Conservation (phyloP, 2,329 filamentous ascomycete species). For the Aspergillus bombycis region DNA sequence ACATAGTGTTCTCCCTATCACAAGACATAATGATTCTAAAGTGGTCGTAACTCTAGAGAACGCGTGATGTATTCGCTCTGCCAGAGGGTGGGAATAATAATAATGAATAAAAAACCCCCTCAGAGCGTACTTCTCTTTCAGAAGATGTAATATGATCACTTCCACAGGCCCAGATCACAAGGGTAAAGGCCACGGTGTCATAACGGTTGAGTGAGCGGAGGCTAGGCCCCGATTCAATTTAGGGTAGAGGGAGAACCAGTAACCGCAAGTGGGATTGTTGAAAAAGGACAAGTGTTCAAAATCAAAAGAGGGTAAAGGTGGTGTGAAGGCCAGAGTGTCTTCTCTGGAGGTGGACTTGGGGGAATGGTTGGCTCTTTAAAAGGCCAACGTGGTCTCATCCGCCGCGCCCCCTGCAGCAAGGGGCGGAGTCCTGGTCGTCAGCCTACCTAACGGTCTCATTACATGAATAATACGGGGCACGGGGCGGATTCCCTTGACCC, state of each 20-base stretch:
- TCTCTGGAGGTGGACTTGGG: constrained; percentile 12
- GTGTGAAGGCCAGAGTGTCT: constrained; percentile 10
- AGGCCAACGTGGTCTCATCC: constrained; percentile 45
- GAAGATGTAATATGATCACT: constrained; percentile 8
- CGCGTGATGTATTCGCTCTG: not conserved
- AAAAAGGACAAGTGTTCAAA: constrained; percentile 41
- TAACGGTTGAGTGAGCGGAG: constrained; percentile 34
- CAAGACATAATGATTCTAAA: constrained; percentile 13
- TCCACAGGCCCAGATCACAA: constrained; percentile 18
- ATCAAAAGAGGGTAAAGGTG: constrained; percentile 16
- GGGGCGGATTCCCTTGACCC: not conserved
- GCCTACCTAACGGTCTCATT: constrained; percentile 20
- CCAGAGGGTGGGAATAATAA: not conserved
- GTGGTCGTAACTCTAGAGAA: not conserved
- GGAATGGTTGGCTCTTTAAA: constrained; percentile 36
- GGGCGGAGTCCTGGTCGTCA: constrained; percentile 25
- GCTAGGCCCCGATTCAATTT: constrained; percentile 24
- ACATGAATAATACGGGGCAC: constrained; percentile 1
- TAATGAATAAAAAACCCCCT: too few species aligned
- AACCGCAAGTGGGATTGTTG: constrained; percentile 7
- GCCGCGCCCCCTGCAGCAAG: constrained; percentile 16
- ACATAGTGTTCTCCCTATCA: constrained; percentile 38
- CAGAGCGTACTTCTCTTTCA: not conserved
- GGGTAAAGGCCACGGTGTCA: constrained; percentile 41
- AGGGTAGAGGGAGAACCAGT: constrained; percentile 19